Percentiles rank a stretch among this genome's conserved stretches.
Conservation (phyloP, 176 grass and related monocot species). For the Neostapfia colusana region DNA sequence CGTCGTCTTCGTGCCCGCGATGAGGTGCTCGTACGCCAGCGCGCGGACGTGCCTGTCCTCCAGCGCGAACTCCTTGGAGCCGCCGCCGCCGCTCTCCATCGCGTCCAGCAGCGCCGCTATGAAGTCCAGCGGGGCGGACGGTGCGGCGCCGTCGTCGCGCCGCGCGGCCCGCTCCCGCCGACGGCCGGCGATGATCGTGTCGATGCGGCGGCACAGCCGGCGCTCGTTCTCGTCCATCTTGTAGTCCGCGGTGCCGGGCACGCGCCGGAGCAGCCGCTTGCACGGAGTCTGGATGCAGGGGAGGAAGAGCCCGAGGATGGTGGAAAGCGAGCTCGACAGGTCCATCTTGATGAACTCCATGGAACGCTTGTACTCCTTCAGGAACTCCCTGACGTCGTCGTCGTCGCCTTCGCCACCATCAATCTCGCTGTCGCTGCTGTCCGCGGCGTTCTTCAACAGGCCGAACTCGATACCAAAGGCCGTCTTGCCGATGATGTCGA, state of each 20-base stretch:
- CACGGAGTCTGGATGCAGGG: constrained; percentile 62
- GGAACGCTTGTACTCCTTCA: constrained; percentile 64
- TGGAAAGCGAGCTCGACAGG: constrained; percentile 87
- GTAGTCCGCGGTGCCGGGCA: constrained; percentile 74
- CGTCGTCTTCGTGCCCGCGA: constrained; percentile 97
- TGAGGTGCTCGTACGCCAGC: constrained; percentile 87
- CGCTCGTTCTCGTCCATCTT: constrained; percentile 69
- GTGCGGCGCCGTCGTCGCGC: background rate
- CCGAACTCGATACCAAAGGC: constrained; percentile 88
- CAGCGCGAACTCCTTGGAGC: constrained; percentile 42
- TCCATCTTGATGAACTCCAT: constrained; percentile 91
- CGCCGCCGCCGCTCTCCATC: constrained; percentile 38
- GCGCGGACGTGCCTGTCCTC: constrained; percentile 70
- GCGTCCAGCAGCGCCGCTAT: constrained; percentile 70
- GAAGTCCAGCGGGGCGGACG: constrained; percentile 51
- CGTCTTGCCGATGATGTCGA: constrained; percentile 83
- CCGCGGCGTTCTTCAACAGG: constrained; percentile 37
- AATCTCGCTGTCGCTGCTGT: background rate
- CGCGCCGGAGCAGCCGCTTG: constrained; percentile 49
- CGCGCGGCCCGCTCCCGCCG: constrained; percentile 34
- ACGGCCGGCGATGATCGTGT: constrained; percentile 59
- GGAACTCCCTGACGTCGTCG: constrained; percentile 55
- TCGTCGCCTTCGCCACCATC: background rate
- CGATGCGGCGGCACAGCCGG: constrained; percentile 66
- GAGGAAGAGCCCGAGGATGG: constrained; percentile 67